Evolutionary conservation across 257 asterid genomes (phyloP), one percentile per base, ranked within the genome.

Genomic region (Marsdenia floribunda): DNA sequence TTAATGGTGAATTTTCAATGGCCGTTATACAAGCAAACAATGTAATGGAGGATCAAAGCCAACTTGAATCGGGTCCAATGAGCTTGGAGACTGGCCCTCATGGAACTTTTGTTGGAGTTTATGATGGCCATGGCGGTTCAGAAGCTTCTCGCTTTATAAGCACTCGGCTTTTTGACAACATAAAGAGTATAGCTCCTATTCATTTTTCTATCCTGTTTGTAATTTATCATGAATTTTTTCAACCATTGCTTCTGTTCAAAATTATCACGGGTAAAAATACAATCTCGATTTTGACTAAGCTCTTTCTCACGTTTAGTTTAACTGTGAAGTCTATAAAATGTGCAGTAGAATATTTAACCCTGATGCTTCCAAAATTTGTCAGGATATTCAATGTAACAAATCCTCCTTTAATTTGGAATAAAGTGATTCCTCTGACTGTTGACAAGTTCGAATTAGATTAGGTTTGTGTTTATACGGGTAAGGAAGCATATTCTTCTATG

Each of bases 91-190:
- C 84, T 0, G 95, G 96, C 24, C 96, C 91, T 70, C 82, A 78
- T 54, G 98, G 97, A 46, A 88, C 98, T 11, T 93, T 89, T 84
- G 93, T 93, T 19, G 98, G 98, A 72, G 75, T 93, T 71, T 93
- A 93, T 70, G 98, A 93, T 72, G 98, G 97, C 67, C 98, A 93
- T 85, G 98, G 85, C 15, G 98, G 98, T 76, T 88, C 96, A 0
- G 98, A 93, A 60, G 92, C 93, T 80, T 78, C 98, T 11, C 83
- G 69, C 66, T 93, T 93, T 74, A 83, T 93, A 71, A 86, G 75
- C 77, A 71, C 76, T 40, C 82, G 78, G 58, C 96, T 93, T 76
- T 91, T 93, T 42, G 79, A 85, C 72, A 87, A 91, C 71, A 77
- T 93, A 37, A 88, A 88, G 89, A 87, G 98, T 93, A 91, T 60